phyloP scores from a whole-genome alignment of 2,329 filamentous ascomycete species.

The Aspergillus hortae region DNA sequence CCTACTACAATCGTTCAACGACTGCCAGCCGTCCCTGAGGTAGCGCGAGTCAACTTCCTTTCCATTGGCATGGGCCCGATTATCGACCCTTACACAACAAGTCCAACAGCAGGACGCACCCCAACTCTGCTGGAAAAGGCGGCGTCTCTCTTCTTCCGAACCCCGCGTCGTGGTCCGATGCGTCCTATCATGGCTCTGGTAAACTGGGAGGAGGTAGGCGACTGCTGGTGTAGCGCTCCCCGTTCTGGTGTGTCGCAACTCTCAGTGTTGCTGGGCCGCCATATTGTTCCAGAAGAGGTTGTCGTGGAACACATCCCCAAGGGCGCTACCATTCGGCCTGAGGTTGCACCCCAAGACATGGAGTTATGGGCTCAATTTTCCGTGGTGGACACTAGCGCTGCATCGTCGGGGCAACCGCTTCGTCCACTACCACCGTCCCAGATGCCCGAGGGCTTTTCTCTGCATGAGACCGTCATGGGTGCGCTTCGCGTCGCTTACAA shows the following conservation, averaged over 20 bases:
- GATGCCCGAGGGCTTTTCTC: slow-evolving; percentile 13
- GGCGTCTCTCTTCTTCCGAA: slow-evolving; percentile 5
- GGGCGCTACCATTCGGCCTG: slow-evolving; percentile 59
- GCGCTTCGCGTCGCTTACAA: slow-evolving; percentile 28
- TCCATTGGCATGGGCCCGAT: slow-evolving; percentile 61
- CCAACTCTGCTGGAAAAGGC: slow-evolving; percentile 17
- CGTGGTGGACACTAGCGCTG: slow-evolving; percentile 29
- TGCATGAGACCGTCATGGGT: slow-evolving; percentile 30
- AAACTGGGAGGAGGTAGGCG: slow-evolving; percentile 72
- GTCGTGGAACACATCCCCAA: slow-evolving; percentile 69
- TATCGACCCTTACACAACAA: slow-evolving; percentile 60
- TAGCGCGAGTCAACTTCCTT: slow-evolving; percentile 68
- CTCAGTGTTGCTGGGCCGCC: slow-evolving; percentile 32
- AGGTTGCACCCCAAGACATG: slow-evolving; percentile 61
- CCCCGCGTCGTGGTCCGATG: slow-evolving; percentile 19
- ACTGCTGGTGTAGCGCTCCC: slow-evolving; percentile 76
- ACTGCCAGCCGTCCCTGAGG: slow-evolving; percentile 12
- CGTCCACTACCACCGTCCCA: neutral
- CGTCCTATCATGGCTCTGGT: slow-evolving; percentile 57
- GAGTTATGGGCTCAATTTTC: slow-evolving; percentile 65
- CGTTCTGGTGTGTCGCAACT: slow-evolving; percentile 45
- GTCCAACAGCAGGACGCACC: slow-evolving; percentile 47
- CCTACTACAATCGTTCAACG: slow-evolving; percentile 19
- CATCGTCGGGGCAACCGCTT: neutral
- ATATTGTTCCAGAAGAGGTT: slow-evolving; percentile 64